Conservation (phyloP, 2,329 filamentous ascomycete species). For the Chaetothyriales sp. region DNA sequence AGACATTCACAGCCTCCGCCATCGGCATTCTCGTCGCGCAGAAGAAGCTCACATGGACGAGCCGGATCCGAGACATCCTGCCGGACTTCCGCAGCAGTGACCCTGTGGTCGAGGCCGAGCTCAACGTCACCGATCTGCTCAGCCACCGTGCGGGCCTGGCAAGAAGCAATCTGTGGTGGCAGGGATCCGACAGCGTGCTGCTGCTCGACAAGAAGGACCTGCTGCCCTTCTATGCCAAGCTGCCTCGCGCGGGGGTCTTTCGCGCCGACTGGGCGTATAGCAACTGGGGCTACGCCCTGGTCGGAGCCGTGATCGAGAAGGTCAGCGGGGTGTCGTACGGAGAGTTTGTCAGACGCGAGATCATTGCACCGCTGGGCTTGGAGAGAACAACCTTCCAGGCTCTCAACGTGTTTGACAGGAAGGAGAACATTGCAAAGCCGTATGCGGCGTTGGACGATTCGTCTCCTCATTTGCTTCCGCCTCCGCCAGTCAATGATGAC, state of each 20-base stretch:
- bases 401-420: not conserved
- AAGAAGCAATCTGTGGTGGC: slow-evolving; percentile 3
- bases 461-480: slow-evolving; percentile 3
- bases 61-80: slow-evolving; percentile 13
- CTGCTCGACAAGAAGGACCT: slow-evolving; percentile 4
- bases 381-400: slow-evolving; percentile 8
- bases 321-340: slow-evolving; percentile 14
- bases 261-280: slow-evolving; percentile 17
- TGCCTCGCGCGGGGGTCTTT: slow-evolving; percentile 4
- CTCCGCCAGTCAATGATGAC: slow-evolving; percentile 6
- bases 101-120: slow-evolving; percentile 7
- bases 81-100: slow-evolving; percentile 15
- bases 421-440: slow-evolving; percentile 14
- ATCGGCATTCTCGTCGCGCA: slow-evolving; percentile 19
- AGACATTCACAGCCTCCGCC: slow-evolving; percentile 18
- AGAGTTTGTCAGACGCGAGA: slow-evolving; percentile 14
- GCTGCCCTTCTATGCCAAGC: not conserved
- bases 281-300: slow-evolving; percentile 17
- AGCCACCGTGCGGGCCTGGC: slow-evolving; percentile 17
- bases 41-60: slow-evolving; percentile 16
- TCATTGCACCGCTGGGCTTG: slow-evolving; percentile 19
- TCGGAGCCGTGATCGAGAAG: slow-evolving; percentile 14
- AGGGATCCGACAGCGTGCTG: slow-evolving; percentile 7
- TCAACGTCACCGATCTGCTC: slow-evolving; percentile 18
- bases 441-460: slow-evolving; percentile 11